Base-by-base conservation (phyloP, 257 asterid species). In the Capsicum pubescens region DNA sequence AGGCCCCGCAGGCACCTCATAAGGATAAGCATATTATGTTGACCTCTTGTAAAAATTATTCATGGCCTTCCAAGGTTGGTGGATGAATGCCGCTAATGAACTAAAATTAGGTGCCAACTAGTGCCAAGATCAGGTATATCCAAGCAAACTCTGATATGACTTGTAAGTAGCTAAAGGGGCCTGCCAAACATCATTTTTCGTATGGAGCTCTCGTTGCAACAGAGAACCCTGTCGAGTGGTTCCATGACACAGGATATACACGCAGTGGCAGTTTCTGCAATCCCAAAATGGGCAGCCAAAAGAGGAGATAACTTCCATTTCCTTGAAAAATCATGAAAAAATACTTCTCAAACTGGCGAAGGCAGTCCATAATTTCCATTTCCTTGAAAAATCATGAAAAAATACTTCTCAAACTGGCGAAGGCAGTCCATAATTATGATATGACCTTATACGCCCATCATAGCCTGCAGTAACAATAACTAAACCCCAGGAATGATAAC, bases 361-460 rank as follows among this genome's bases (percentile, higher is more conserved):
- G 99, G 98, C 87, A 95, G 88, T 14, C 99, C 99, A 69, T 93
- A 95, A 87, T 95, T 95, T 26, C 32, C 32, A 26, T 26, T 26
- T 26, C 2, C 32, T 26, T 26, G 32, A 26, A 26, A 26, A 26
- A 21, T 6, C 48, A 26, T 54, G 48, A 76, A 26, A 14, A 32
- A 5, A 50, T 74, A 54, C 64, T 54, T 32, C 48, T 77, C 82
- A 77, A 54, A 26, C 50, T 77, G 82, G 82, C n/a, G 26, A 26
- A 77, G 99, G 98, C 87, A 95, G 88, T 14, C 99, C 99, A 69
- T 93, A 95, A 87, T 95, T 95, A 85, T 88, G 97, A 87, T 91
- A 95, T 71, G 97, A 92, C 85, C 94, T 92, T 13, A 95, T 95
- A 83, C 95, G 91, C 57, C 99, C 99, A 83, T 95, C 97, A 94